Percentiles rank a stretch among this genome's conserved stretches.
Conservation (phyloP, 1,284 basidiomycete genomes). For the Rugosomyces carneus region DNA sequence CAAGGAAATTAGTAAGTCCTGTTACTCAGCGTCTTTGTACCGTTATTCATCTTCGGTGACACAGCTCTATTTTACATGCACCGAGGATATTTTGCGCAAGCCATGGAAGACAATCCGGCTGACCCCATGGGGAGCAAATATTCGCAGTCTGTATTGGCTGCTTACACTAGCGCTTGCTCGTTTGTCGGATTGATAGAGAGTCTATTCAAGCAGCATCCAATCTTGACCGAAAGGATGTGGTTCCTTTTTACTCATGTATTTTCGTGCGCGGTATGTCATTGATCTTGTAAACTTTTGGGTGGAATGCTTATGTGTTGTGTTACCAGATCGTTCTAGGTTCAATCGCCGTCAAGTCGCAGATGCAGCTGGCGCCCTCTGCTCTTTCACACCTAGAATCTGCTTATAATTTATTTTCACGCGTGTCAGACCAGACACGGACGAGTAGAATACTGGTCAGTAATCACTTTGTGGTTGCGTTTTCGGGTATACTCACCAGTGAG, state of each 20-base stretch:
- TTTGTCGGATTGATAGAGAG: slow-evolving; percentile 60
- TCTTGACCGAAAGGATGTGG: slow-evolving; percentile 63
- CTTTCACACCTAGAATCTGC: slow-evolving; percentile 58
- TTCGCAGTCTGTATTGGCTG: slow-evolving; percentile 60
- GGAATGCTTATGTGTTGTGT: background rate
- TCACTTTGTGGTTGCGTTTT: background rate
- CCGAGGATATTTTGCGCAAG: slow-evolving; percentile 65
- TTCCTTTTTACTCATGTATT: slow-evolving; percentile 70
- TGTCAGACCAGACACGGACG: slow-evolving; percentile 45
- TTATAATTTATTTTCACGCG: slow-evolving; percentile 47
- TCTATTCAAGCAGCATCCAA: slow-evolving; percentile 56
- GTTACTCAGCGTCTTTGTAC: background rate
- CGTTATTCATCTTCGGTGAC: no score
- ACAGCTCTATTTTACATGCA: slow-evolving; percentile 67
- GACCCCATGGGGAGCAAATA: slow-evolving; percentile 68
- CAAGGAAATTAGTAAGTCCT: slow-evolving; percentile 51
- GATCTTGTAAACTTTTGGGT: background rate
- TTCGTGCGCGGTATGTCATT: slow-evolving; percentile 52
- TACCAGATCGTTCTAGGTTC: slow-evolving; percentile 61
- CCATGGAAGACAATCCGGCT: slow-evolving; percentile 51
- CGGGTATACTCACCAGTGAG: slow-evolving; percentile 2
- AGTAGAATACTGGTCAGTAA: slow-evolving; percentile 54
- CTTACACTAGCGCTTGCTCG: slow-evolving; percentile 60
- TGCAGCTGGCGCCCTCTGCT: slow-evolving; percentile 58
- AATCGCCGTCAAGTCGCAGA: slow-evolving; percentile 55